A percentile compares a stretch with the other conserved stretches of the same genome.
Evolutionary conservation across 768 basidiomycete genomes (phyloP).

Genomic region (Suillus subalutaceus): DNA sequence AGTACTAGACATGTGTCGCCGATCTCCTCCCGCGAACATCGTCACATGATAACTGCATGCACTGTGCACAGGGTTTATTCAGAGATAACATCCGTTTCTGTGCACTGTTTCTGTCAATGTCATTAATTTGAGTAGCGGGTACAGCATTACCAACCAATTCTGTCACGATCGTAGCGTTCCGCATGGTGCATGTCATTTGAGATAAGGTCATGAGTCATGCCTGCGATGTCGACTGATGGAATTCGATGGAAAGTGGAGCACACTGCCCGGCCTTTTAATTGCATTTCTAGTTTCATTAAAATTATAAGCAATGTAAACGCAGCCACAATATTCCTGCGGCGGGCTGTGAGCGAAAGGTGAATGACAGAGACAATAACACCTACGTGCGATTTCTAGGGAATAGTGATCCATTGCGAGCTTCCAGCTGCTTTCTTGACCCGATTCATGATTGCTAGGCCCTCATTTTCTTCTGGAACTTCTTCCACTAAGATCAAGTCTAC

Average conservation of each 20-base stretch:
- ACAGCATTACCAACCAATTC: not conserved
- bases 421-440: constrained; percentile 88
- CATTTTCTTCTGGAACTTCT: constrained; percentile 74
- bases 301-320: not conserved
- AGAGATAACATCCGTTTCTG: not conserved
- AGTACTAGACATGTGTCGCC: not conserved
- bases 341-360: constrained; percentile 1
- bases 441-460: constrained; percentile 96
- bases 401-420: constrained; percentile 41
- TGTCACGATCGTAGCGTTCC: not conserved
- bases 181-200: not conserved
- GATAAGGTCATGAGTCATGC: not conserved
- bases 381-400: constrained; percentile 12
- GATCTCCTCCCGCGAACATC: not conserved
- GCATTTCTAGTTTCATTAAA: not conserved
- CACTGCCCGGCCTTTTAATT: no score
- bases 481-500: constrained; percentile 87
- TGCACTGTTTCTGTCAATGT: not conserved
- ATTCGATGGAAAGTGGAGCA: not conserved
- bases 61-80: not conserved
- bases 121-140: not conserved
- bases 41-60: not conserved
- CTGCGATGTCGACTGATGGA: not conserved
- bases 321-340: not conserved
- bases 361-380: not conserved